Evolutionary conservation across 2,329 filamentous ascomycete genomes (phyloP).

Genomic region (Stemphylium vesicarium): DNA sequence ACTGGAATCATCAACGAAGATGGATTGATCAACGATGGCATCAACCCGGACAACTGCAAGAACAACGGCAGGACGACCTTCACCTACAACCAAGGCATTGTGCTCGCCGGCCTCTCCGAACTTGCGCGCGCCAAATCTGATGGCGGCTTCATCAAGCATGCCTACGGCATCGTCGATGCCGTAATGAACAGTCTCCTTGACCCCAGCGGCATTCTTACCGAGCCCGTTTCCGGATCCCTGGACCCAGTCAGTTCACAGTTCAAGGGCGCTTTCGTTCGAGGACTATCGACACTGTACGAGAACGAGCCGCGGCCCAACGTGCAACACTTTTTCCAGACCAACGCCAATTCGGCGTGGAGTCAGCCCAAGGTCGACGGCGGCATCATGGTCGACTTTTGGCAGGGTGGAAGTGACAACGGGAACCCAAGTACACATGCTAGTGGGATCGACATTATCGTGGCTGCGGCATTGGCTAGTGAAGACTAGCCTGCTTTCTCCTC

Average conservation of each 20-base stretch:
- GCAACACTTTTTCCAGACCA: conserved; percentile 40
- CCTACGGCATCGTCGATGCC: conserved; percentile 36
- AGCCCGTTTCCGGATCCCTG: conserved; percentile 28
- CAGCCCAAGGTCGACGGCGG: conserved; percentile 47
- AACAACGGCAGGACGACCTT: conserved; percentile 61
- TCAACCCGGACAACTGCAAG: conserved; percentile 55
- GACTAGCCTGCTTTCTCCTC: conserved; percentile 1
- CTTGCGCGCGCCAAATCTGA: conserved; percentile 55
- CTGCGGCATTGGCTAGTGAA: conserved; percentile 38
- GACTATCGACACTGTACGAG: conserved; percentile 38
- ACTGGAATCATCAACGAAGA: conserved; percentile 60
- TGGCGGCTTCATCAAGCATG: conserved; percentile 29
- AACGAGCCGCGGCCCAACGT: conserved; percentile 31
- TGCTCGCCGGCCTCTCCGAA: conserved; percentile 63
- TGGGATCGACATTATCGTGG: conserved; percentile 70
- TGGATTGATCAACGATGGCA: conserved; percentile 62
- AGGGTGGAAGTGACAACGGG: conserved; percentile 60
- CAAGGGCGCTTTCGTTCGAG: conserved; percentile 48
- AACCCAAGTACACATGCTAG: conserved; percentile 66
- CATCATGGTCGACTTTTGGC: conserved; percentile 65
- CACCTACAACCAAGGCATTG: conserved; percentile 66
- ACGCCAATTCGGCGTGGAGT: conserved; percentile 41
- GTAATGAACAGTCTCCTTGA: conserved; percentile 34
- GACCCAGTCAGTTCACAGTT: conserved; percentile 43
- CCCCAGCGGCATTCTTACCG: conserved; percentile 41